A percentile compares a stretch with the other conserved stretches of the same genome.
Evolutionary conservation across 768 basidiomycete species (phyloP).

Genomic region (Galerina marginata): DNA sequence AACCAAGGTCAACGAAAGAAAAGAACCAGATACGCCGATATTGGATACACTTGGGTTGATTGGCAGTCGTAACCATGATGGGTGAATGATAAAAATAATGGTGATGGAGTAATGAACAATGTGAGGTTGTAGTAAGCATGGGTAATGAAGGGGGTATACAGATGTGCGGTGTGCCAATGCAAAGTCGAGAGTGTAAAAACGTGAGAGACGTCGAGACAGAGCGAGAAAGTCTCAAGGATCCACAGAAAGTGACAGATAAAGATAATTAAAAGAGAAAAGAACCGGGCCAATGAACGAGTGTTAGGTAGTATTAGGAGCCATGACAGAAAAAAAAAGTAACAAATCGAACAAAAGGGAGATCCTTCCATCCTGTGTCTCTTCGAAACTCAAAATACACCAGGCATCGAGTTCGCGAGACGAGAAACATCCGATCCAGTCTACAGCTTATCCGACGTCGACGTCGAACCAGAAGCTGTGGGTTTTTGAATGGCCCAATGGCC

Average conservation of each 20-base stretch:
- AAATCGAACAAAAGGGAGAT: not conserved
- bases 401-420: not conserved
- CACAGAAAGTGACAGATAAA: not conserved
- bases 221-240: not conserved
- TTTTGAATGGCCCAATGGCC: conserved; percentile 11
- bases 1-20: no score
- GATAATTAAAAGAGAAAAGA: not conserved
- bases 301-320: conserved; percentile 2
- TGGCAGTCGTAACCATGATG: no score
- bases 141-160: not conserved
- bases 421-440: not conserved
- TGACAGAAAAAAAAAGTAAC: conserved; percentile 5
- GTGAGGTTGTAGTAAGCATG: not conserved
- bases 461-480: conserved; percentile 4
- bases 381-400: not conserved
- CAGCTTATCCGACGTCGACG: not conserved
- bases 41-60: no score
- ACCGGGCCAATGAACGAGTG: not conserved
- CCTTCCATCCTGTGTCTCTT: not conserved
- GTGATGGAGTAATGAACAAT: not conserved
- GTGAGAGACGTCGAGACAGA: not conserved
- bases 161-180: not conserved
- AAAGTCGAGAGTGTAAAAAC: conserved; percentile 3
- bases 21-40: no score
- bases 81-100: not conserved